Percentiles rank a stretch among this genome's conserved stretches.
These are phyloP conservation scores for Sphenostylis stenocarpa DNA, from an alignment of 306 rosid genomes.

Conservation along the genomic window DNA sequence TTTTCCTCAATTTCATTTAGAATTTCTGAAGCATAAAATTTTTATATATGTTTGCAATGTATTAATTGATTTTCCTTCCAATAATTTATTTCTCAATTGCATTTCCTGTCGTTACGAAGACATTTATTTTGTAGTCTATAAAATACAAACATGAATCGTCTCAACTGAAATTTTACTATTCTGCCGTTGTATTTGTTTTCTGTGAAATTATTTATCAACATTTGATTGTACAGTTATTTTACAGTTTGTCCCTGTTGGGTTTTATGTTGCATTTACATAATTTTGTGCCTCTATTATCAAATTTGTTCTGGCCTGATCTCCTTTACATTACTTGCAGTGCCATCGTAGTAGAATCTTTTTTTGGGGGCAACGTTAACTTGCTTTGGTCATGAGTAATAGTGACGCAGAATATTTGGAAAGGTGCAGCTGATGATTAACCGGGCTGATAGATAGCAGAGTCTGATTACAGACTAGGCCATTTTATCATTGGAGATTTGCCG, in stretches of 20 bases:
- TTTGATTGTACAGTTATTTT: neutral
- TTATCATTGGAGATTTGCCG: neutral
- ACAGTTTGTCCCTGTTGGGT: neutral
- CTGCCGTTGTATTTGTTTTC: neutral
- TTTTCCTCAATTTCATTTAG: neutral
- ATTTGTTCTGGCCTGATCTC: neutral
- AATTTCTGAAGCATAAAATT: neutral
- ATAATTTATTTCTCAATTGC: neutral
- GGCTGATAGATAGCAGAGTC: constrained; percentile 1
- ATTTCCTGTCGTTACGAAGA: neutral
- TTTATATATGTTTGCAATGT: neutral
- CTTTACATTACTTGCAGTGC: constrained; percentile 44
- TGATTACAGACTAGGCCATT: constrained; percentile 3
- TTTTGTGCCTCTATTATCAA: neutral
- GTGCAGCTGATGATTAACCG: constrained; percentile 22
- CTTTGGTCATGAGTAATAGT: neutral
- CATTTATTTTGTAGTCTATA: neutral
- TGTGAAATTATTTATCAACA: neutral
- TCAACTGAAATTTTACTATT: neutral
- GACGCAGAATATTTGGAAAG: neutral
- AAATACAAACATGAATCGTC: too few species aligned
- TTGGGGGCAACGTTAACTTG: neutral
- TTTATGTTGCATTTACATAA: neutral
- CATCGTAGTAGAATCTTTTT: constrained; percentile 40
- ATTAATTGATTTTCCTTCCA: neutral